Evolutionary conservation across 129 eudicot genomes (phyloP).

Genomic region (Tanacetum coccineum): DNA sequence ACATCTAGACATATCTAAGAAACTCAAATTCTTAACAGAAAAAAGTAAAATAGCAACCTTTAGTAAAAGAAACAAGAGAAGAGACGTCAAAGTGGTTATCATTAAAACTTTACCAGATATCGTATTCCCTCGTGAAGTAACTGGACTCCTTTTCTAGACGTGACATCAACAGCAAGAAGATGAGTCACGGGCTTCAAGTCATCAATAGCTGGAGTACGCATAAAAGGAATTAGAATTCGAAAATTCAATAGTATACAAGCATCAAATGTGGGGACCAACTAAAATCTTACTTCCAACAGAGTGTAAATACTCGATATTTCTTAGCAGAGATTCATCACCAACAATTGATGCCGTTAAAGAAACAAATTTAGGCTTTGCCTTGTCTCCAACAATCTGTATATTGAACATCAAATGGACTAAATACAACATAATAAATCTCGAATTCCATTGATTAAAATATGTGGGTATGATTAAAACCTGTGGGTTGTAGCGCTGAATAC

Average conservation of each 20-base stretch:
- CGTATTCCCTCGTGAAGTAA: conserved; percentile 85
- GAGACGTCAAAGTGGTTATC: not conserved
- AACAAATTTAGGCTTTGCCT: conserved; percentile 65
- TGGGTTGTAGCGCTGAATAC: conserved; percentile 83
- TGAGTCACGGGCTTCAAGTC: conserved; percentile 93
- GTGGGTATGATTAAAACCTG: conserved; percentile 40
- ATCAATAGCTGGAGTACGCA: conserved; percentile 60
- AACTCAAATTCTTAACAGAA: too few species aligned
- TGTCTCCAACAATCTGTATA: conserved; percentile 72
- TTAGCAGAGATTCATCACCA: conserved; percentile 61
- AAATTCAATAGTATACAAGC: not conserved
- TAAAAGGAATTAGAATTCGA: conserved; percentile 9
- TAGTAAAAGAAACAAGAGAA: not conserved
- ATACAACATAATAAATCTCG: not conserved
- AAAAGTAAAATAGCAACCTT: not conserved
- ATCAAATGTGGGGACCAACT: conserved; percentile 7
- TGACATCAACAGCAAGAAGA: conserved; percentile 71
- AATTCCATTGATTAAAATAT: conserved; percentile 5
- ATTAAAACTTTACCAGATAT: conserved; percentile 60
- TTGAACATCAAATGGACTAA: conserved; percentile 5
- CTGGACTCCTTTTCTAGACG: conserved; percentile 72
- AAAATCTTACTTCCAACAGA: conserved; percentile 72
- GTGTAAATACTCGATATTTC: conserved; percentile 66
- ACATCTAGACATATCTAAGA: too few species aligned
- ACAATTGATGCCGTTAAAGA: conserved; percentile 63